Evolutionary conservation across 306 rosid species (phyloP).

Genomic region (Trichosanthes truncata): DNA sequence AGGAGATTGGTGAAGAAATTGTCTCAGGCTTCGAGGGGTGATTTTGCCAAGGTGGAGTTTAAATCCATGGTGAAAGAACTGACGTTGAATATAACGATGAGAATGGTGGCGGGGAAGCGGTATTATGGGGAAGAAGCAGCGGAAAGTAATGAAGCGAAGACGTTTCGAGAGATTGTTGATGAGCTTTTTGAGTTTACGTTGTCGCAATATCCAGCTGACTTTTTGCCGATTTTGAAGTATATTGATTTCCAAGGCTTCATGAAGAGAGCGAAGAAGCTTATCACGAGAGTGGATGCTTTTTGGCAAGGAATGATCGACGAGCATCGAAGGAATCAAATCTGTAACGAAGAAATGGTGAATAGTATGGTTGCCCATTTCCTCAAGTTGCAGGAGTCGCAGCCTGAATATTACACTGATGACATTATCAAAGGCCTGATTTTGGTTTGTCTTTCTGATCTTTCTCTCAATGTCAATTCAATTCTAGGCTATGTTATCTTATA

Average conservation of each 20-base stretch:
- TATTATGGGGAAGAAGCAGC: constrained; percentile 20
- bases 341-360: neutral
- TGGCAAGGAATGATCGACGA: constrained; percentile 13
- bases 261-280: constrained; percentile 11
- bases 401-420: constrained; percentile 10
- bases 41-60: constrained; percentile 23
- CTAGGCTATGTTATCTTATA: too few species aligned
- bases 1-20: constrained; percentile 17
- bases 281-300: neutral
- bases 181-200: constrained; percentile 15
- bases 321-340: neutral
- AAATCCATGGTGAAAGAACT: constrained; percentile 23
- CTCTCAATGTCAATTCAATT: neutral
- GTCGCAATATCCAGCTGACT: constrained; percentile 8
- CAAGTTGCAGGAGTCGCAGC: constrained; percentile 11
- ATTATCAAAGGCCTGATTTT: constrained; percentile 15
- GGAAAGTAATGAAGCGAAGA: constrained; percentile 14
- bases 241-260: neutral
- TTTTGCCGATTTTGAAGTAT: constrained; percentile 11
- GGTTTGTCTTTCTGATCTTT: neutral
- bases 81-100: constrained; percentile 37
- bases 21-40: neutral
- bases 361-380: constrained; percentile 21
- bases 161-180: constrained; percentile 24
- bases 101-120: constrained; percentile 51